Base-by-base conservation (phyloP, 139 green algal genomes). In the Closterium sp. region DNA sequence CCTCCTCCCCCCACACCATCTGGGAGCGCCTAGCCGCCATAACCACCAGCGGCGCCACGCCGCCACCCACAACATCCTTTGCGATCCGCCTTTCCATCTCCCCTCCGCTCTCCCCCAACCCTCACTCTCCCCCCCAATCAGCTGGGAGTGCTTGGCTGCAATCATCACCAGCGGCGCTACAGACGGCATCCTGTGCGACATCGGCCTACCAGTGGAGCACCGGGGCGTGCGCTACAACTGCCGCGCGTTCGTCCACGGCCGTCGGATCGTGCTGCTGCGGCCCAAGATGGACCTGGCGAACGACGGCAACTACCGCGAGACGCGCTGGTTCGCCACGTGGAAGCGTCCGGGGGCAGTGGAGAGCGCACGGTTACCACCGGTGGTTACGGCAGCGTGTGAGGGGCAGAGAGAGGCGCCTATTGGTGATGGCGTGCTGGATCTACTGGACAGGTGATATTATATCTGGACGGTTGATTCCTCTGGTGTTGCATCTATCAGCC, bases 221-320 rank as follows among this genome's bases (percentile, higher is more conserved):
- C 84, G 95, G 33, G 97, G 96, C 9, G 96, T 97, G 87, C 94
- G 97, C 86, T 98, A 99, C 96, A 99, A 99, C 93, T 98, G 97
- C 95, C 96, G 97, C 23, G 95, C 97, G 21, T 96, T 98, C 31
- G 38, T 98, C 84, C 95, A 98, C 21, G 93, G 98, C 93, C 31
- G 95, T 21, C 93, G 95, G 16, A 93, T 99, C 32, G 94, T 99
- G 84, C 95, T 99, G 33, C 97, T 99, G 34, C 95, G 98, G 3
- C 98, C 98, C 85, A 99, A 99, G 95, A 93, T 98, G 89, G 90
- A 96, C 86, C 92, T 99, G 19, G 98, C 97, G 30, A 97, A 99
- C 90, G 98, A 99, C 87, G 98, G 98, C 33, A 99, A 99, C 94
- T 99, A 99, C 96, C 94, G 95, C 36, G 95, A 96, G 90, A 34